Evolutionary conservation across 2,329 filamentous ascomycete genomes (phyloP), one percentile per base, ranked within the genome.

Genomic region (Malbranchea zuffiana): DNA sequence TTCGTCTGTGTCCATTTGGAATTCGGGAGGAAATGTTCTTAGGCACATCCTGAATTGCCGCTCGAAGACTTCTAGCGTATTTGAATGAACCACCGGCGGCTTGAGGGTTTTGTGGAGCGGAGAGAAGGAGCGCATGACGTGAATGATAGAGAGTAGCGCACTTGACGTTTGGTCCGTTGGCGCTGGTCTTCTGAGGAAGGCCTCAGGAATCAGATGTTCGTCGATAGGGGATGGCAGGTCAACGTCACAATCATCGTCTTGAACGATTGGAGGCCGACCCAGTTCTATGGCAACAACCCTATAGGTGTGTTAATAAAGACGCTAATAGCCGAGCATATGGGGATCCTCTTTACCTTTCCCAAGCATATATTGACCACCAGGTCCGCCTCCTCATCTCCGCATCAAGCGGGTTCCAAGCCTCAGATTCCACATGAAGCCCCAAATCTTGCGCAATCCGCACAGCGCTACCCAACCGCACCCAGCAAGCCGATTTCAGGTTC

Each of bases 361-460:
- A 77, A 29, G 85, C 75, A 60, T 96, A 96, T 39, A 94, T 75
- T 10, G 83, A 77, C 86, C 90, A 98, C 88, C 88, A 98, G 2
- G 90, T 75, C 38, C 87, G 72, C 43, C 82, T 76, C 37, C 87
- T 76, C 75, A 88, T 86, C 59, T 96, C 88, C 7, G 74, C 74
- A 50, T 94, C 86, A 10, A 93, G 66, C 1, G 77, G 69, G 2
- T 81, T 72, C 70, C 80, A 85, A 1, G 78, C 71, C 0, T 79
- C 80, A 1, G 75, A 74, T 50, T 93, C 83, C 5, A 74, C 66
- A 50, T 95, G 80, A 6, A 96, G 66, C 0, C 83, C 83, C 30
- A 95, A 68, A 47, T 90, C 82, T 54, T 96, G 88, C 0, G 81
- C 82, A 35, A 82, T 78, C 33, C 82, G 72, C 15, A 93, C 77